Conservation (phyloP, 441 rosid species). For the Croton setiger region DNA sequence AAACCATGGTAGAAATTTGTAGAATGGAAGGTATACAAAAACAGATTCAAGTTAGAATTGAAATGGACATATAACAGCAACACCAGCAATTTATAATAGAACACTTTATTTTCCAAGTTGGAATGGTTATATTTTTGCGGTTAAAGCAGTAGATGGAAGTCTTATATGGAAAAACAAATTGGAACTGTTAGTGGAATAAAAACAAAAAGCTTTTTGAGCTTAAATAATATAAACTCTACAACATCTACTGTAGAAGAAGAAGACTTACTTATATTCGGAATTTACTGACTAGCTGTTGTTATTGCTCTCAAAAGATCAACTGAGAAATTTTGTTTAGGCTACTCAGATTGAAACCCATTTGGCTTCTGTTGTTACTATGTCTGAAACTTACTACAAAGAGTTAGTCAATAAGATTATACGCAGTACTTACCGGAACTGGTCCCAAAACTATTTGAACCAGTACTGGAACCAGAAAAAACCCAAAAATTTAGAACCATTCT, state of each 20-base stretch:
- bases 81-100: slow-evolving; percentile 35
- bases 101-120: slow-evolving; percentile 42
- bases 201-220: neutral
- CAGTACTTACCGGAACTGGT: too few relatives aligned
- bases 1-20: slow-evolving; percentile 38
- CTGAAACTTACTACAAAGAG: slow-evolving; percentile 41
- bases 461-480: too few relatives aligned
- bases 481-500: too few relatives aligned
- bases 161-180: slow-evolving; percentile 36
- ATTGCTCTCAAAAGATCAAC: slow-evolving; percentile 34
- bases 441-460: too few relatives aligned
- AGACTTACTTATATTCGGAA: slow-evolving; percentile 33
- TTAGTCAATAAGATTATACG: too few relatives aligned
- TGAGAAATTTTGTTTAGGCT: slow-evolving; percentile 44
- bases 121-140: slow-evolving; percentile 42
- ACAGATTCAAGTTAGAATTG: slow-evolving; percentile 27
- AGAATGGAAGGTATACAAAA: slow-evolving; percentile 34
- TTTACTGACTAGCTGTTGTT: slow-evolving; percentile 40
- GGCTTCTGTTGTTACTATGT: slow-evolving; percentile 33
- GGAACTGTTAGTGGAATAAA: slow-evolving; percentile 27
- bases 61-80: slow-evolving; percentile 41
- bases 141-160: slow-evolving; percentile 30
- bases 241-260: slow-evolving; percentile 34
- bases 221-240: slow-evolving; percentile 21
- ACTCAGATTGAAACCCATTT: slow-evolving; percentile 35